Percentiles rank a stretch among this genome's conserved stretches.
Conservation (phyloP, 768 basidiomycete genomes). For the Naganishia kalamii region DNA sequence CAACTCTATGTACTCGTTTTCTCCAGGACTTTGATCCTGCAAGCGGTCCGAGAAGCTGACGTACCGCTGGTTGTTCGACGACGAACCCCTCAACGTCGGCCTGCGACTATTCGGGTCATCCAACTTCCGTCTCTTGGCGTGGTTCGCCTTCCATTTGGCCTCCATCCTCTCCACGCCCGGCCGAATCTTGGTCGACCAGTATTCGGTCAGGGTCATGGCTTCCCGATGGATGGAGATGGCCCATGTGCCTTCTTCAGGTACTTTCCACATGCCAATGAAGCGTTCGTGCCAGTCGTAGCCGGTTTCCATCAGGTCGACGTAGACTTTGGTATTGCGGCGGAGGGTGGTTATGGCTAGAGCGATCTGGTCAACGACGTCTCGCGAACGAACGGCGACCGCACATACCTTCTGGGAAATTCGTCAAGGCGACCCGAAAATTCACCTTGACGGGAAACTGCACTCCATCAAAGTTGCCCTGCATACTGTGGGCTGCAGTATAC, state of each 20-base stretch:
- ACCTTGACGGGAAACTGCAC: constrained; percentile 14
- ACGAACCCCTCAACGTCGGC: background rate
- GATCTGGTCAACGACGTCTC: background rate
- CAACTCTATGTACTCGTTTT: background rate
- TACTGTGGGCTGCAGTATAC: background rate
- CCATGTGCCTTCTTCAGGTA: constrained; percentile 10
- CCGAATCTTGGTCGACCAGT: background rate
- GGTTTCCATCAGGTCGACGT: background rate
- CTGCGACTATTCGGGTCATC: background rate
- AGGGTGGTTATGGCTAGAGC: background rate
- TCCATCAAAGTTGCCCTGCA: background rate
- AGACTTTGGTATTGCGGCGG: constrained; percentile 8
- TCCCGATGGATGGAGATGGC: background rate
- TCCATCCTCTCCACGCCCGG: background rate
- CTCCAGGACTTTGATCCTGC: background rate
- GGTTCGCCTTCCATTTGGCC: background rate
- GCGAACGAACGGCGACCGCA: background rate
- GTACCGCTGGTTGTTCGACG: background rate
- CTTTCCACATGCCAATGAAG: constrained; percentile 13
- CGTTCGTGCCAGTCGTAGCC: background rate
- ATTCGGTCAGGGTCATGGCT: background rate
- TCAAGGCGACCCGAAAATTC: constrained; percentile 1
- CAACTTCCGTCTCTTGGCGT: background rate
- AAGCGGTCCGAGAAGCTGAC: too few species aligned
- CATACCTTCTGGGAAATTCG: background rate